A percentile compares a stretch with the other conserved stretches of the same genome.
phyloP scores from a whole-genome alignment of 441 rosid species.

The Euphorbia schlechtendalii region DNA sequence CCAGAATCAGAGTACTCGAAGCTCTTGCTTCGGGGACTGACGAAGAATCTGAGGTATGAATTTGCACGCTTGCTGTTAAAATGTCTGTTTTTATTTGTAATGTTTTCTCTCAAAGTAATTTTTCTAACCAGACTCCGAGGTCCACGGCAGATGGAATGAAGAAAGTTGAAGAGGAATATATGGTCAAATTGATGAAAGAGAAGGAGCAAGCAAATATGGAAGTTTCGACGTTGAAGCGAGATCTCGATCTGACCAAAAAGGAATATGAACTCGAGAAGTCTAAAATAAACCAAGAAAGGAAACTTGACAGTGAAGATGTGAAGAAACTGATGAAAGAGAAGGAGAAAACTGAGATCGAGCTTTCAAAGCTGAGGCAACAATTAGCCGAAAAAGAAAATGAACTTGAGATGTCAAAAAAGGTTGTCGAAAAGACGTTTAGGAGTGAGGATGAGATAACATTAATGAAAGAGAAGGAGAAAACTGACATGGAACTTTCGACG shows the following conservation, averaged over 20 bases:
- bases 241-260: slow-evolving; percentile 45
- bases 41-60: slow-evolving; percentile 58
- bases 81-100: not conserved
- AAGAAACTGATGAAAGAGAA: slow-evolving; percentile 17
- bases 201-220: slow-evolving; percentile 31
- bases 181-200: slow-evolving; percentile 35
- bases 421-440: not conserved
- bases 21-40: slow-evolving; percentile 66
- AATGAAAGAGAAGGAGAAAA: slow-evolving; percentile 20
- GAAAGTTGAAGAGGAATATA: slow-evolving; percentile 35
- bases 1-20: slow-evolving; percentile 77
- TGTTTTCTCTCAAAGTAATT: not conserved
- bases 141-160: slow-evolving; percentile 44
- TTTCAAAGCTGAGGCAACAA: slow-evolving; percentile 3
- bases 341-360: slow-evolving; percentile 11
- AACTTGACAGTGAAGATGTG: slow-evolving; percentile 11
- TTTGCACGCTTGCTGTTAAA: not conserved
- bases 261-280: slow-evolving; percentile 18
- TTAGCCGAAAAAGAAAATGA: slow-evolving; percentile 27
- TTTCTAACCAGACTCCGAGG: slow-evolving; percentile 42
- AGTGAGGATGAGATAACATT: slow-evolving; percentile 10
- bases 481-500: not conserved
- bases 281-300: slow-evolving; percentile 4
- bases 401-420: slow-evolving; percentile 14
- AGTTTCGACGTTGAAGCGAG: slow-evolving; percentile 40